Evolutionary conservation across 768 basidiomycete genomes (phyloP).

Genomic region (Trichaptum fuscoviolaceum): DNA sequence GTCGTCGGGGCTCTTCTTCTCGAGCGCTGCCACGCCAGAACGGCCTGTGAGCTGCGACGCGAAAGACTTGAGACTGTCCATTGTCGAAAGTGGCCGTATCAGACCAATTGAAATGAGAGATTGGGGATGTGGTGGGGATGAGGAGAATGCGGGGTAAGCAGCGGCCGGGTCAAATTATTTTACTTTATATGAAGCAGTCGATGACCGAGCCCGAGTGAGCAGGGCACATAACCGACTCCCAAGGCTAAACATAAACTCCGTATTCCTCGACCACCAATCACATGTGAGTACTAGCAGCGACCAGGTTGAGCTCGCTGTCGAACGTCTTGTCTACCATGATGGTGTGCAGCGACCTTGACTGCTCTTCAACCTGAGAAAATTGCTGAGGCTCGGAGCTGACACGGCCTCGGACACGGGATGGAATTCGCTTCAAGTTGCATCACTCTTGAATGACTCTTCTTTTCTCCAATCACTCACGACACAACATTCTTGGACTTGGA

Average conservation of each 20-base stretch:
- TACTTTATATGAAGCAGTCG: not conserved
- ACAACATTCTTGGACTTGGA: not conserved
- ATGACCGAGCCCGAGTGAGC: not conserved
- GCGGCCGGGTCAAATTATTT: not conserved
- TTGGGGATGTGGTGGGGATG: not conserved
- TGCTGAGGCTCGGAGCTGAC: not conserved
- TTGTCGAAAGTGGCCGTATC: constrained; percentile 15
- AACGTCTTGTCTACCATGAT: not conserved
- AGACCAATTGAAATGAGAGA: not conserved
- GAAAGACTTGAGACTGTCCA: constrained; percentile 66
- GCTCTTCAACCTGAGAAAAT: not conserved
- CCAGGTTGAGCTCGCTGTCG: not conserved
- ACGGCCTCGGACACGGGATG: too few species aligned
- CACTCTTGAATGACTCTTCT: not conserved
- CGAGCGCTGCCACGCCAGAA: constrained; percentile 46
- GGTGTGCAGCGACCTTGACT: not conserved
- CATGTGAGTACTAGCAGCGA: too few species aligned
- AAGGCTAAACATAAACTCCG: not conserved
- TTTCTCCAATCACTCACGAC: not conserved
- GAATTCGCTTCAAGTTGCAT: not conserved
- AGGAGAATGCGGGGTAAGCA: not conserved
- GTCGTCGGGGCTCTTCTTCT: constrained; percentile 62
- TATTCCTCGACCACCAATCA: not conserved
- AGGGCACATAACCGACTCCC: not conserved
- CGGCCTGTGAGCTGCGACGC: constrained; percentile 49